Conservation (phyloP, 306 rosid species). For the Acacia melanoxylon region DNA sequence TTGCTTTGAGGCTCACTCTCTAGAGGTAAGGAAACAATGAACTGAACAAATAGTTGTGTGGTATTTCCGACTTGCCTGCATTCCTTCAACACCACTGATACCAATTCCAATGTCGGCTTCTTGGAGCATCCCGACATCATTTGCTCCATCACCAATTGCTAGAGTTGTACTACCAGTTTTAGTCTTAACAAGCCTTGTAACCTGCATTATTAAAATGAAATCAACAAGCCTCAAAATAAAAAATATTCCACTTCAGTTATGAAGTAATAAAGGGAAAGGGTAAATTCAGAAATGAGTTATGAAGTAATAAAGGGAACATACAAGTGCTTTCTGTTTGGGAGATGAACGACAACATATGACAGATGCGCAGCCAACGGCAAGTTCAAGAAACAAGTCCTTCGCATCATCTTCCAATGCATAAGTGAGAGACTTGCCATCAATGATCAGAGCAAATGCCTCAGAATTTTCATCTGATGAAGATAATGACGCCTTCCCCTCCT, state of each 20-base stretch:
- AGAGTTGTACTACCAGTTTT: conserved; percentile 78
- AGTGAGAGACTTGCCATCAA: conserved; percentile 92
- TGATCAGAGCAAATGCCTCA: conserved; percentile 86
- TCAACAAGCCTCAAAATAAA: neutral
- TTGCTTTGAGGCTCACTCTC: too few relatives aligned
- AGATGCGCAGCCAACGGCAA: conserved; percentile 93
- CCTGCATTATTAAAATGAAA: conserved; percentile 48
- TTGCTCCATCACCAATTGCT: conserved; percentile 99
- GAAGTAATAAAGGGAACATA: conserved; percentile 35
- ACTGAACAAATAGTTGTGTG: conserved; percentile 5
- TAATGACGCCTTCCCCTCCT: conserved; percentile 57
- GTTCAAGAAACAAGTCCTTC: conserved; percentile 77
- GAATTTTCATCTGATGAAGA: conserved; percentile 38
- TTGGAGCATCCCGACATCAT: conserved; percentile 99
- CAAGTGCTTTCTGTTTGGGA: conserved; percentile 98
- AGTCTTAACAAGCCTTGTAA: conserved; percentile 76
- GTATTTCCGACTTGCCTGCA: conserved; percentile 71
- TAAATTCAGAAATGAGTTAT: neutral
- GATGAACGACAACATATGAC: conserved; percentile 98
- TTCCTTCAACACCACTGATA: conserved; percentile 97
- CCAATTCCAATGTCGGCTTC: conserved; percentile 99
- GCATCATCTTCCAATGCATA: conserved; percentile 83
- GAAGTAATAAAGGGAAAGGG: neutral
- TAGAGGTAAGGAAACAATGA: neutral
- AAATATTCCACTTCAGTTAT: neutral